phyloP scores from a whole-genome alignment of 1,139 yeast genomes.

The Hanseniaspora gamundiae region DNA sequence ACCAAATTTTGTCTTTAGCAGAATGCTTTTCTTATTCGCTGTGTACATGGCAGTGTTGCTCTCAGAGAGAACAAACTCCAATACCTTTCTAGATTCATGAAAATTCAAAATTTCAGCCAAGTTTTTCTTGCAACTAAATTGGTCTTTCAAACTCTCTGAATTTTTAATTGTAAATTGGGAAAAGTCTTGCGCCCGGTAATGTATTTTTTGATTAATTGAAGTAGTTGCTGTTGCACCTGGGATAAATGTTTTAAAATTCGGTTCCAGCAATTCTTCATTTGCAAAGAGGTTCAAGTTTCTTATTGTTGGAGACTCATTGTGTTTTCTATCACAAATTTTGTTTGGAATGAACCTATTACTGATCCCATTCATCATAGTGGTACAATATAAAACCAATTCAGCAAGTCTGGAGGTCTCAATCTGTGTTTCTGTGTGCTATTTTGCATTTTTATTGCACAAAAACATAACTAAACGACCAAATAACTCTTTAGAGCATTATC shows the following conservation, averaged over 20 bases:
- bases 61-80: not conserved
- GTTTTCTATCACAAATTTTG: conserved; percentile 20
- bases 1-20: not conserved
- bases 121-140: not conserved
- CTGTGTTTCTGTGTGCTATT: too few relatives aligned
- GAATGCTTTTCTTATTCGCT: not conserved
- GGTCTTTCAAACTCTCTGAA: not conserved
- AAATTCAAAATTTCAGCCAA: not conserved
- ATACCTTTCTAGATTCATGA: not conserved
- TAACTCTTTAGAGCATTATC: too few relatives aligned
- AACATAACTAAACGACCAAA: too few relatives aligned
- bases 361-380: conserved; percentile 3
- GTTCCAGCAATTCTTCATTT: not conserved
- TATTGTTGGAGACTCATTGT: conserved; percentile 15
- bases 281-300: conserved; percentile 9
- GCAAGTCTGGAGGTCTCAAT: too few relatives aligned
- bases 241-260: not conserved
- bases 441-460: too few relatives aligned
- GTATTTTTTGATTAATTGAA: not conserved
- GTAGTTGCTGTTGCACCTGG: not conserved
- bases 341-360: conserved; percentile 27
- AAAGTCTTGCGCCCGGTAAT: not conserved
- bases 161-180: not conserved
- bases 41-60: not conserved
- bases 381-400: too few relatives aligned